A percentile compares a stretch with the other conserved stretches of the same genome.
Evolutionary conservation across 306 rosid genomes (phyloP).

Genomic region (Abrus precatorius): DNA sequence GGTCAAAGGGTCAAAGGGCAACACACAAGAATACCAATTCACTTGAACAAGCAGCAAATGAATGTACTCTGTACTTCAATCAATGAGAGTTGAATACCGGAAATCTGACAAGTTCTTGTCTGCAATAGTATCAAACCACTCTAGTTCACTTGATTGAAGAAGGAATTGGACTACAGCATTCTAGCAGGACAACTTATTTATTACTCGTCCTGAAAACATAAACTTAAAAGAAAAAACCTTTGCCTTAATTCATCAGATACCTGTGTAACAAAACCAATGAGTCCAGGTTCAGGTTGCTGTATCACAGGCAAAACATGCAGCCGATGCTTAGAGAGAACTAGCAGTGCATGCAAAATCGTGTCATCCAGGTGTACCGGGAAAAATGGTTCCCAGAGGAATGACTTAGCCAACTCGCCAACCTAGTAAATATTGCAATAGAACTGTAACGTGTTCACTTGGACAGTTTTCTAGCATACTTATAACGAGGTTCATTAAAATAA

Average conservation of each 20-base stretch:
- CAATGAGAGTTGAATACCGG: conserved; percentile 54
- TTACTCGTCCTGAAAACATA: conserved; percentile 9
- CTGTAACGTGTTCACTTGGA: conserved; percentile 7
- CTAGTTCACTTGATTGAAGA: conserved; percentile 71
- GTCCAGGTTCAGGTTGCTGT: conserved; percentile 51
- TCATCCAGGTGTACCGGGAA: conserved; percentile 66
- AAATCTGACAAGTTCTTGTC: conserved; percentile 59
- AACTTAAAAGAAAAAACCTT: not conserved
- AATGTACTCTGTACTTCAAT: not conserved
- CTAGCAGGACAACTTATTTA: conserved; percentile 54
- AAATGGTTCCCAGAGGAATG: conserved; percentile 74
- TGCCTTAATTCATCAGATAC: not conserved
- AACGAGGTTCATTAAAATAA: not conserved
- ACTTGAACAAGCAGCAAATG: conserved; percentile 3
- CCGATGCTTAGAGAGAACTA: conserved; percentile 71
- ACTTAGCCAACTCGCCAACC: conserved; percentile 74
- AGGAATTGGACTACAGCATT: conserved; percentile 63
- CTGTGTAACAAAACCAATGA: conserved; percentile 68
- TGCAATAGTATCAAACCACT: conserved; percentile 71
- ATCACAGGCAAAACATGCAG: conserved; percentile 68
- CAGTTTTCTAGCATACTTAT: not conserved
- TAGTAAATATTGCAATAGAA: conserved; percentile 31
- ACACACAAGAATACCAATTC: not conserved
- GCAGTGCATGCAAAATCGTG: conserved; percentile 68
- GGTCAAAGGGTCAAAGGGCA: conserved; percentile 34